A percentile compares a stretch with the other conserved stretches of the same genome.
These are phyloP conservation scores for Arabidopsis arenosa DNA, from an alignment of 345 rosid species.

Conservation along the genomic window DNA sequence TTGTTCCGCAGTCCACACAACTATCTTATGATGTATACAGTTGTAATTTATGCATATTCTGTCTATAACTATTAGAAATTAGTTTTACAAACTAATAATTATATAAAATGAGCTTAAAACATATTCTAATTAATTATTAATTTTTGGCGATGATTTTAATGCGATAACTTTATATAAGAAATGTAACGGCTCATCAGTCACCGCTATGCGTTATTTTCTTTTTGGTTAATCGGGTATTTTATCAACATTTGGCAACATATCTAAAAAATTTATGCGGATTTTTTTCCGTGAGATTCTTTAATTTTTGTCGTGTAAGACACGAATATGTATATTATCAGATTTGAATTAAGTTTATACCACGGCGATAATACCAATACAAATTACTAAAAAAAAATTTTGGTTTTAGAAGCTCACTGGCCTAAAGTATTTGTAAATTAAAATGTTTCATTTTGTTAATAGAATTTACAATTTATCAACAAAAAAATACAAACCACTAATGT, in stretches of 20 bases:
- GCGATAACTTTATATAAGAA: not conserved
- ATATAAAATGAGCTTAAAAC: not conserved
- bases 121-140: not conserved
- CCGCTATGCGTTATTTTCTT: not conserved
- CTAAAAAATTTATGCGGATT: too few relatives aligned
- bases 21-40: not conserved
- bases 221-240: not conserved
- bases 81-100: not conserved
- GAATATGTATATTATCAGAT: too few relatives aligned
- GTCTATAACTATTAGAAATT: not conserved
- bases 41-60: not conserved
- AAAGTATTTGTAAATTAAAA: too few relatives aligned
- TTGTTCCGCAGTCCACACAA: not conserved
- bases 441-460: too few relatives aligned
- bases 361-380: too few relatives aligned
- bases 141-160: constrained; percentile 14
- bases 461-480: too few relatives aligned
- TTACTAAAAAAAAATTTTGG: too few relatives aligned
- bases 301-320: not conserved
- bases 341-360: too few relatives aligned
- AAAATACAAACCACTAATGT: too few relatives aligned
- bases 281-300: not conserved
- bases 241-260: constrained; percentile 10
- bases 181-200: constrained; percentile 26
- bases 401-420: too few relatives aligned